Evolutionary conservation across 2,329 filamentous ascomycete species (phyloP).

Genomic region (Calonectria pseudoreteaudii): DNA sequence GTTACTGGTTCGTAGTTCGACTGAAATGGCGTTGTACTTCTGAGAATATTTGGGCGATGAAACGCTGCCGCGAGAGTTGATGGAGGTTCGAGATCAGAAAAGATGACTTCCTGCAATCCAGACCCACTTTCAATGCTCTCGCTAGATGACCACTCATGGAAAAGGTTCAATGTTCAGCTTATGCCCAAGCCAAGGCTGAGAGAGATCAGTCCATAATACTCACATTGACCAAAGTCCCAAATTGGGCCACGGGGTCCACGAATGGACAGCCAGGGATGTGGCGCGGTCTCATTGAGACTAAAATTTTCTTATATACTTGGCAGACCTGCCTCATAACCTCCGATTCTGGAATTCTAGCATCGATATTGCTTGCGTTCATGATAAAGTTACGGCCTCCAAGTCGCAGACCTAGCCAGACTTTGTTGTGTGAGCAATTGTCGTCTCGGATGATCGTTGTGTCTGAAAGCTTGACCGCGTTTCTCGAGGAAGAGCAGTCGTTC

Average conservation of each 20-base stretch:
- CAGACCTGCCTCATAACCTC: background rate
- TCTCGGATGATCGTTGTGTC: background rate
- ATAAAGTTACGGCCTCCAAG: background rate
- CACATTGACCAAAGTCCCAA: background rate
- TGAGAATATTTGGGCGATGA: too few species aligned
- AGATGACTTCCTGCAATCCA: background rate
- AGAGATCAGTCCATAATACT: background rate
- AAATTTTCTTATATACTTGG: background rate
- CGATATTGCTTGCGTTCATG: background rate
- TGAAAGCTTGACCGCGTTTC: background rate
- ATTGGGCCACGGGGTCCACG: background rate
- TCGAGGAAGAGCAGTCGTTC: background rate
- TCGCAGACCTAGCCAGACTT: background rate
- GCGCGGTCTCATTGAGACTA: background rate
- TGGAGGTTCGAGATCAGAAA: background rate
- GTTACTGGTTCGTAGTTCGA: background rate
- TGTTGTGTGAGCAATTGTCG: background rate
- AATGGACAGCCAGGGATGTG: background rate
- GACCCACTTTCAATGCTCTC: background rate
- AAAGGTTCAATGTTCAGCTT: background rate
- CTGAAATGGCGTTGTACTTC: too few species aligned
- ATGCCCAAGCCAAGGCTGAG: background rate
- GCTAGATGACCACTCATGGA: background rate
- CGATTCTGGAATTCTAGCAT: background rate
- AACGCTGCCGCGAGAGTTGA: too few species aligned